A percentile compares a stretch with the other conserved stretches of the same genome.
phyloP scores from a whole-genome alignment of 208 protist genomes.

The Acanthamoeba divionensis region DNA sequence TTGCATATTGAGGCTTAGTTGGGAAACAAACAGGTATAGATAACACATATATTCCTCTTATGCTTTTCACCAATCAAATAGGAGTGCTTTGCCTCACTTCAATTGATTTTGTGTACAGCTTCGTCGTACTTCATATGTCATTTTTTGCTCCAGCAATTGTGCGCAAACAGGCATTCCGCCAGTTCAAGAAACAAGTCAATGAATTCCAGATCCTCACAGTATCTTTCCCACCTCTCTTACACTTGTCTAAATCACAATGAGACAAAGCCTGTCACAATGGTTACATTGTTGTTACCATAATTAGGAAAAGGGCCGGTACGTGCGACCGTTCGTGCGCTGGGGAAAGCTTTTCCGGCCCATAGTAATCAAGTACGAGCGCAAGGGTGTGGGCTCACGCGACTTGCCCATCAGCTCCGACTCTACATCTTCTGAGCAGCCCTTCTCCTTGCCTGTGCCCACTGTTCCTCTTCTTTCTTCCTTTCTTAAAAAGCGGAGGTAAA shows the following conservation, averaged over 20 bases:
- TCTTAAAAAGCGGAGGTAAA: background rate
- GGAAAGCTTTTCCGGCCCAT: constrained; percentile 54
- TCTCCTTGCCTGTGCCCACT: background rate
- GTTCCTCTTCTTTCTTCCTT: constrained; percentile 6
- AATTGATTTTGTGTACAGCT: background rate
- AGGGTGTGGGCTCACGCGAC: background rate
- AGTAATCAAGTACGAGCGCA: constrained; percentile 29
- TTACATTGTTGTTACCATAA: no score
- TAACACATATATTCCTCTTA: no score
- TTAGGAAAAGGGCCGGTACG: background rate
- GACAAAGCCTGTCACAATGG: no score
- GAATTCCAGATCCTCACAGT: background rate
- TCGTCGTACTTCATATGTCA: constrained; percentile 17
- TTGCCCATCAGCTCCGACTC: background rate
- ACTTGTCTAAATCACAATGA: no score
- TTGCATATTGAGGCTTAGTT: constrained; percentile 24
- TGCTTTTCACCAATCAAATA: no score
- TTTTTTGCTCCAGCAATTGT: constrained; percentile 15
- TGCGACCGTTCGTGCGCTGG: background rate
- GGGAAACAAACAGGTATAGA: constrained; percentile 29
- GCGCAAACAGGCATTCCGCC: background rate
- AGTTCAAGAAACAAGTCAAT: constrained; percentile 20
- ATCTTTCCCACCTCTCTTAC: no score
- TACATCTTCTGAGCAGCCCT: background rate
- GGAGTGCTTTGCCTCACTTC: no score